phyloP scores from a whole-genome alignment of 352 stramenopile species.

The Pseudoperonospora humuli region DNA sequence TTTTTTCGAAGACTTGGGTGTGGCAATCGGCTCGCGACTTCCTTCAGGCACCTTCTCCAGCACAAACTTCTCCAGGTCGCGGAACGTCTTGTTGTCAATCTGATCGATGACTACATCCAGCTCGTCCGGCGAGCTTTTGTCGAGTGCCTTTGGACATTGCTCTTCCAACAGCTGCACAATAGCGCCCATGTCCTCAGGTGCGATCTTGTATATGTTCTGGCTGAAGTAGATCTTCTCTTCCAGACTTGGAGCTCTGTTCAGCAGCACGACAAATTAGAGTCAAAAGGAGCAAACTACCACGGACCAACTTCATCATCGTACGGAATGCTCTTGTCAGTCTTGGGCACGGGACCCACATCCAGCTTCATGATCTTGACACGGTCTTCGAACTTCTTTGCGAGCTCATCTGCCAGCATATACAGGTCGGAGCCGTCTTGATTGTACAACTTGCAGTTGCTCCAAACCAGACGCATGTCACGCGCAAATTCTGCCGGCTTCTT shows the following conservation, averaged over 20 bases:
- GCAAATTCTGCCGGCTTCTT: slow-evolving; percentile 80
- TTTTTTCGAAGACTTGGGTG: slow-evolving; percentile 55
- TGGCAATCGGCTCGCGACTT: slow-evolving; percentile 49
- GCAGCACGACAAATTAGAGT: slow-evolving; percentile 9
- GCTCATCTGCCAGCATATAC: slow-evolving; percentile 74
- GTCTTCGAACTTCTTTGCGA: slow-evolving; percentile 86
- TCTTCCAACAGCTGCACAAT: slow-evolving; percentile 80
- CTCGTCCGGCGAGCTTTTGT: slow-evolving; percentile 83
- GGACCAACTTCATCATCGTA: slow-evolving; percentile 18
- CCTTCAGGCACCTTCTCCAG: slow-evolving; percentile 63
- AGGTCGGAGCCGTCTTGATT: slow-evolving; percentile 86
- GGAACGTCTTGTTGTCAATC: slow-evolving; percentile 86
- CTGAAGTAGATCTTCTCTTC: slow-evolving; percentile 84
- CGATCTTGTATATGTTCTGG: slow-evolving; percentile 87
- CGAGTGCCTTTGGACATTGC: slow-evolving; percentile 75
- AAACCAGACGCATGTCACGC: slow-evolving; percentile 77
- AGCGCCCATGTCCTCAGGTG: slow-evolving; percentile 56
- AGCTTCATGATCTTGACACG: slow-evolving; percentile 78
- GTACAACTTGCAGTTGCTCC: slow-evolving; percentile 84
- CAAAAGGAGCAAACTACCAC: not conserved
- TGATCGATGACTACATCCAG: slow-evolving; percentile 85
- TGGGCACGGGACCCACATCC: slow-evolving; percentile 54
- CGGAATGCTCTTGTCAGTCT: slow-evolving; percentile 61
- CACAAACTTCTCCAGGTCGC: slow-evolving; percentile 75
- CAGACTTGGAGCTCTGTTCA: slow-evolving; percentile 53